These are phyloP conservation scores for Euclidium syriacum DNA, from an alignment of 345 rosid species.

Conservation along the genomic window DNA sequence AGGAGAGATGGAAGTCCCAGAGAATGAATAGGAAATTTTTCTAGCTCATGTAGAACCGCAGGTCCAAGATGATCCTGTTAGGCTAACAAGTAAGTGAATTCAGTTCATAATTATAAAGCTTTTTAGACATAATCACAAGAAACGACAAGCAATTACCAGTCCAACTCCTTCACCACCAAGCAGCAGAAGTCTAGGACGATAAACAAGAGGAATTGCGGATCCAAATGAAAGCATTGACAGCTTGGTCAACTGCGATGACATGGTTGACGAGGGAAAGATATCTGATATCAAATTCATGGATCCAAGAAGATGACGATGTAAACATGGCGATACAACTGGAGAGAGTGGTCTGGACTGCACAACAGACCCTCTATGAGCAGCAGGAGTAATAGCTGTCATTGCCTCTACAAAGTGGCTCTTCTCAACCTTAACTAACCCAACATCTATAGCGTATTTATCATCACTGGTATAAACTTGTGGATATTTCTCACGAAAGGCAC, in stretches of 20 bases:
- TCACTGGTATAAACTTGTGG: constrained; percentile 99
- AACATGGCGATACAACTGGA: constrained; percentile 86
- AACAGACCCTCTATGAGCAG: constrained; percentile 95
- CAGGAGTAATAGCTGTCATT: constrained; percentile 95
- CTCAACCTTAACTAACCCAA: constrained; percentile 80
- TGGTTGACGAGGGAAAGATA: constrained; percentile 66
- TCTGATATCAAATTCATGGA: constrained; percentile 67
- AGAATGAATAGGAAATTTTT: constrained; percentile 94
- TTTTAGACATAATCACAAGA: constrained; percentile 23
- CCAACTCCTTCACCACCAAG: constrained; percentile 88
- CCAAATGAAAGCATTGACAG: constrained; percentile 94
- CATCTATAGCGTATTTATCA: constrained; percentile 93
- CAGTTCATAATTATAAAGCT: constrained; percentile 28
- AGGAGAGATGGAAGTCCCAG: constrained; percentile 98
- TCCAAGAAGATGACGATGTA: constrained; percentile 72
- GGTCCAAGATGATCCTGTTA: constrained; percentile 99
- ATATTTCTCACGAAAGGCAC: constrained; percentile 95
- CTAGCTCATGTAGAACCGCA: constrained; percentile 91
- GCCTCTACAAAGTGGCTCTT: constrained; percentile 90
- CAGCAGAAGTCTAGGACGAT: constrained; percentile 90
- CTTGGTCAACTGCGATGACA: constrained; percentile 72
- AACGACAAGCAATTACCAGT: constrained; percentile 57
- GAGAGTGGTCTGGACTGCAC: constrained; percentile 97
- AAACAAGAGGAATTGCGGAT: constrained; percentile 86
- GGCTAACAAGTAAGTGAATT: constrained; percentile 72